phyloP scores from a whole-genome alignment of 2,329 filamentous ascomycete genomes.

The Ophiosphaerella korrae region DNA sequence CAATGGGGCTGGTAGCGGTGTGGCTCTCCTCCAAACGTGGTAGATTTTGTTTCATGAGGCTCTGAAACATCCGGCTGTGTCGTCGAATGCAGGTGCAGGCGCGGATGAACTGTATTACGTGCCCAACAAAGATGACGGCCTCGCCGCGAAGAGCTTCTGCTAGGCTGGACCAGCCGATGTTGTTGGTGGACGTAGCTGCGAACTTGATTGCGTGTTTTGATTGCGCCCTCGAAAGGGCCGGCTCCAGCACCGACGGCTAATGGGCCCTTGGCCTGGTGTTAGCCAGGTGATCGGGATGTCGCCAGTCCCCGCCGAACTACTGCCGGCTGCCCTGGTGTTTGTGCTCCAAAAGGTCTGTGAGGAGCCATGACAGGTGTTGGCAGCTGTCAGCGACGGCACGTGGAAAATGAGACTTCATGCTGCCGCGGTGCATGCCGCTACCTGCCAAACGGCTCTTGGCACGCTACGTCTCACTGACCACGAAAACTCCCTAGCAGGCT shows the following conservation, averaged over 20 bases:
- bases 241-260: background rate
- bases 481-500: background rate
- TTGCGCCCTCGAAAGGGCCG: slow-evolving; percentile 1
- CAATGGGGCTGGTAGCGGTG: no score
- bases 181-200: slow-evolving; percentile 1
- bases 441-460: background rate
- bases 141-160: slow-evolving; percentile 5
- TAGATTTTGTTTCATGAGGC: background rate
- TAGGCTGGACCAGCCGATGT: background rate
- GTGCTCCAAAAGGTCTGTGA: background rate
- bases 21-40: no score
- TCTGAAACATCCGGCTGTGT: background rate
- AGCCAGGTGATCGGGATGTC: slow-evolving; percentile 13
- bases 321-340: background rate
- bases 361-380: no score
- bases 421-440: background rate
- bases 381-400: no score
- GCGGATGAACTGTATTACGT: background rate
- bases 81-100: background rate
- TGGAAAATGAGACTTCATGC: no score
- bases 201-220: slow-evolving; percentile 10
- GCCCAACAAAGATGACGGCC: slow-evolving; percentile 4
- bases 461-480: background rate
- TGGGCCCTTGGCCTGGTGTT: background rate
- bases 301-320: slow-evolving; percentile 6